Percentiles rank a stretch among this genome's conserved stretches.
phyloP scores from a whole-genome alignment of 176 grass and related monocot genomes.

The Oryza glaberrima region DNA sequence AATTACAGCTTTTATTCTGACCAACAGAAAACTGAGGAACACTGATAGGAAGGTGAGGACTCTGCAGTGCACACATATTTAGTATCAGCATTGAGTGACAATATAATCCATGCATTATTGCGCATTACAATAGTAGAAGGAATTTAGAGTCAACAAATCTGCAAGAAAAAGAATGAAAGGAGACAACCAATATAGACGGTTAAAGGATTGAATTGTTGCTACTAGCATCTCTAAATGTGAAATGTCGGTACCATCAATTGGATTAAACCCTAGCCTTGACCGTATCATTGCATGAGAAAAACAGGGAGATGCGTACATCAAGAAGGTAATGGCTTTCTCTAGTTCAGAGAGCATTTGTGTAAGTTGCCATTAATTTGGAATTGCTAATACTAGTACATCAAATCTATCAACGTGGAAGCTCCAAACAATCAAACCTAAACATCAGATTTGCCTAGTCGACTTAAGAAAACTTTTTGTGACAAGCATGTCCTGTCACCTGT shows the following conservation, averaged over 20 bases:
- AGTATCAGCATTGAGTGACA: constrained; percentile 20
- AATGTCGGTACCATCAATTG: constrained; percentile 1
- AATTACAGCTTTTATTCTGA: constrained; percentile 67
- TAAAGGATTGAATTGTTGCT: not conserved
- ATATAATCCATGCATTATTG: constrained; percentile 25
- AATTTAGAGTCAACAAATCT: constrained; percentile 8
- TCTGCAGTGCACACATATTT: constrained; percentile 58
- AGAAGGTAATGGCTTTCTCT: not conserved
- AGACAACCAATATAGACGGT: constrained; percentile 3
- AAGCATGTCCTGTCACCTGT: not conserved
- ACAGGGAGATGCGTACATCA: not conserved
- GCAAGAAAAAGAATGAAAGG: not conserved
- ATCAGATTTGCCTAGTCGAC: constrained; percentile 5
- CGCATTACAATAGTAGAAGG: not conserved
- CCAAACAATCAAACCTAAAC: not conserved
- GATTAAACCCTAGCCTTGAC: not conserved
- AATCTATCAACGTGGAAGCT: not conserved
- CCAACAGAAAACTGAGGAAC: constrained; percentile 74
- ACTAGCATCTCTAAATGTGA: not conserved
- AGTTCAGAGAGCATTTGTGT: not conserved
- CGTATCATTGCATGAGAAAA: not conserved
- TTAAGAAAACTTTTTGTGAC: not conserved
- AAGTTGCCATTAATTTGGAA: not conserved
- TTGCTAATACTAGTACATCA: not conserved
- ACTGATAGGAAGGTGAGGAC: constrained; percentile 74